These are phyloP conservation scores for Plasmodium fragile DNA, from an alignment of 169 alveolate genomes.

Conservation along the genomic window DNA sequence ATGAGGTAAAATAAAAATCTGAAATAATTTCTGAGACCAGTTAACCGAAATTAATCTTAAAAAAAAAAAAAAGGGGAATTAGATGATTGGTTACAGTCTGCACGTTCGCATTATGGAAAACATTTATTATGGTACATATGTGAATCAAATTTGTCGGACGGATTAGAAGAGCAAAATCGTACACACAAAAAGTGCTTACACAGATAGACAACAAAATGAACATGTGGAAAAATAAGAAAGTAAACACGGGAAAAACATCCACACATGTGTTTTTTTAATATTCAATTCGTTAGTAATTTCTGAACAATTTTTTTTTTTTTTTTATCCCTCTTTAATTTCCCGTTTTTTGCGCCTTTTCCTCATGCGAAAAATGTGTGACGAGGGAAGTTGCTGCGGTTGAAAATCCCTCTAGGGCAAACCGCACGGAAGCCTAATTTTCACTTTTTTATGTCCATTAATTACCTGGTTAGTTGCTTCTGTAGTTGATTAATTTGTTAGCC, in stretches of 20 bases:
- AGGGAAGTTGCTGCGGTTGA: background rate
- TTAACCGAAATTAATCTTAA: background rate
- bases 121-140: background rate
- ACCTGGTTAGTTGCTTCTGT: background rate
- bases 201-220: background rate
- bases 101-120: background rate
- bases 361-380: background rate
- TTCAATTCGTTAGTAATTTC: background rate
- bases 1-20: background rate
- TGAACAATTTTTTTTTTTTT: background rate
- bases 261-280: background rate
- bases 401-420: background rate
- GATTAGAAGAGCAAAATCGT: background rate
- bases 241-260: background rate
- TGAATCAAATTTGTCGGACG: background rate
- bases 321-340: background rate
- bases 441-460: background rate
- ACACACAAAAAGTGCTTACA: background rate
- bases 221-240: background rate
- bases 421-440: background rate
- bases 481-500: background rate
- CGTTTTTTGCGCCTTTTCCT: background rate
- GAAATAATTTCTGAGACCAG: background rate
- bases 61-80: background rate
- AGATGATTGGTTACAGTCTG: background rate